Evolutionary conservation across 345 rosid genomes (phyloP), one percentile per base, ranked within the genome.

Genomic region (Bruguiera parviflora): DNA sequence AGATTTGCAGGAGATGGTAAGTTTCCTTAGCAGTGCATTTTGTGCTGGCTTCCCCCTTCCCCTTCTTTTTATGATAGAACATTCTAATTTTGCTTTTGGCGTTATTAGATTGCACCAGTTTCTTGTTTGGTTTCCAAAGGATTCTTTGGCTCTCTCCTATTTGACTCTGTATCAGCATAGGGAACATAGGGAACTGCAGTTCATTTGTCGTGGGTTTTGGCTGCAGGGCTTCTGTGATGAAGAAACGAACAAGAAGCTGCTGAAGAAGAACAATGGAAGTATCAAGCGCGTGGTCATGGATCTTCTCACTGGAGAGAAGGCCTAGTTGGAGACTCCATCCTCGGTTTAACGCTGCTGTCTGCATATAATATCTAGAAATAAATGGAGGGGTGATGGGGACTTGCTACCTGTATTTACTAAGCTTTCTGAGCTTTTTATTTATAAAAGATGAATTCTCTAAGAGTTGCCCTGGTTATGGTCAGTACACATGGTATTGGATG

Each of bases 241-340:
- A n/a, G 88, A 84, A 66, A 84, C 72, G 76, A 92, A 92, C 90
- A 92, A 75, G 87, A 84, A 75, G 86, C 89, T 96, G 76, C 79
- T 96, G 79, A 79, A 84, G 96, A 96, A 96, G 87, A 90, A 96
- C 80, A 84, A 90, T 53, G 98, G 99, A 73, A 96, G 98, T 73
- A 92, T 92, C 82, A 90, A 79, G 79, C 79, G 89, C 1, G 96
- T 87, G 55, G 97, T 96, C 5, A 85, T 92, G 97, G 98, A 96
- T 81, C 94, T 92, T 33, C 87, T 95, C 37, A 71, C 89, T 4
- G 96, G 87, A 16, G 88, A 89, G 81, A 86, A 79, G 71, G 84
- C 79, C 52, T 89, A 76, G 71, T 60, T 63, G 67, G 60, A 29
- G 71, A 24, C 61, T 43, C 8, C 33, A 24, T 21, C 16, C 64